phyloP scores from a whole-genome alignment of 192 early-diverging fungal species.

The Tieghemiomyces parasiticus region DNA sequence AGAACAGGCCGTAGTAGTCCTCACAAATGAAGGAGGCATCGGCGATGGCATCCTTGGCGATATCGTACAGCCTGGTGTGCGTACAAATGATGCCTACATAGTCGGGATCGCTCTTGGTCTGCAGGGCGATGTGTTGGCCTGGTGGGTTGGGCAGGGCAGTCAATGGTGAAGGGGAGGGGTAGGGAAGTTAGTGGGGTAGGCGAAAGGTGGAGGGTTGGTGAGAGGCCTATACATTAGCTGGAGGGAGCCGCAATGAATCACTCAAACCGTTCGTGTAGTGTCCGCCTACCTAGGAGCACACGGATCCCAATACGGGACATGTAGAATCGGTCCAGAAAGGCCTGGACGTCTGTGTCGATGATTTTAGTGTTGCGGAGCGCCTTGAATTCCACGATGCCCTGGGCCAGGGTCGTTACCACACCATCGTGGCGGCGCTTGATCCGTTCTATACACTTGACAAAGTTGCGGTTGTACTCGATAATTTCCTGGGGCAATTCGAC shows the following conservation, averaged over 20 bases:
- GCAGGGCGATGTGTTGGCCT: slow-evolving; percentile 62
- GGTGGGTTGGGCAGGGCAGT: not conserved
- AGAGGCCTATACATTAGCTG: not conserved
- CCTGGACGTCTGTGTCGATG: slow-evolving; percentile 65
- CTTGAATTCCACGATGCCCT: slow-evolving; percentile 91
- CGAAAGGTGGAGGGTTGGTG: not conserved
- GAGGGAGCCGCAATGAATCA: not conserved
- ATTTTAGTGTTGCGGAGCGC: slow-evolving; percentile 15
- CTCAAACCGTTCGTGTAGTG: too few species aligned
- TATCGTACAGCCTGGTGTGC: slow-evolving; percentile 59
- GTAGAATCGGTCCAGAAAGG: slow-evolving; percentile 91
- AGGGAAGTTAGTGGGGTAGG: too few species aligned
- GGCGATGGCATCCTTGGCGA: slow-evolving; percentile 77
- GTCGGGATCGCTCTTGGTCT: slow-evolving; percentile 41
- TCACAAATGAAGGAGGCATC: slow-evolving; percentile 84
- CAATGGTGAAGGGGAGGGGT: not conserved
- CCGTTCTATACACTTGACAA: slow-evolving; percentile 76
- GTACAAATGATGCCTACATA: slow-evolving; percentile 95
- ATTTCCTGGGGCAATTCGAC: slow-evolving; percentile 50
- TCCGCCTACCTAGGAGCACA: slow-evolving; percentile 85
- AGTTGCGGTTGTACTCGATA: slow-evolving; percentile 60
- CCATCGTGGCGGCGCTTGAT: slow-evolving; percentile 91
- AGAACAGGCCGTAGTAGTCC: slow-evolving; percentile 78
- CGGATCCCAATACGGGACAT: slow-evolving; percentile 97
- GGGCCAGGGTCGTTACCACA: slow-evolving; percentile 80